phyloP scores from a whole-genome alignment of 345 rosid species.

The Bruguiera gymnorhiza region DNA sequence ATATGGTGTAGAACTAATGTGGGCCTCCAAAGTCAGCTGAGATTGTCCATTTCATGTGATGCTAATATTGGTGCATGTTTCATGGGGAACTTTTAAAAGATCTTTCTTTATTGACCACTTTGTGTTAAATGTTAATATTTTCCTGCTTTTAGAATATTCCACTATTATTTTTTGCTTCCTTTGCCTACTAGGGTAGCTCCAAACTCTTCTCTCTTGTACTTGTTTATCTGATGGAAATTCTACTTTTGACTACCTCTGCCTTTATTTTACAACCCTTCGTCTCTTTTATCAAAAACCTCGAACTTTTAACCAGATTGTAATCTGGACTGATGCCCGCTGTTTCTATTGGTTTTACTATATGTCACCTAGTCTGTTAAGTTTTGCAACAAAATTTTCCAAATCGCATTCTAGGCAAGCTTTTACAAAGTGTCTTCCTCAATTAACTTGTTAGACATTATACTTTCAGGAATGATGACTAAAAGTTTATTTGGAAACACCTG shows the following conservation, averaged over 20 bases:
- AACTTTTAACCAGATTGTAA: background rate
- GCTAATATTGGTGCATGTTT: conserved; percentile 11
- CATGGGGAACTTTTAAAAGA: conserved; percentile 15
- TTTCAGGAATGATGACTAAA: too few species aligned
- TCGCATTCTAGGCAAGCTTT: too few species aligned
- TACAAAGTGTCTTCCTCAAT: too few species aligned
- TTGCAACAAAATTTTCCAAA: too few species aligned
- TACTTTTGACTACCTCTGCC: background rate
- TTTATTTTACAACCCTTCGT: background rate
- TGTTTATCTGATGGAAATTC: background rate
- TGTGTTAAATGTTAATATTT: conserved; percentile 11
- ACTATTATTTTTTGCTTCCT: conserved; percentile 6
- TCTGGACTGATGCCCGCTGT: background rate
- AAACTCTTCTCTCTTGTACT: background rate
- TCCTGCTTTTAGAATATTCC: conserved; percentile 9
- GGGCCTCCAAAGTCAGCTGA: conserved; percentile 21
- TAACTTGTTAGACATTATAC: too few species aligned
- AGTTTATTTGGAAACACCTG: too few species aligned
- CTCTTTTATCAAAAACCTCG: background rate
- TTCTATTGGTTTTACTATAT: too few species aligned
- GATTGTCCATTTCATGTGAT: conserved; percentile 15
- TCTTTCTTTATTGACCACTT: conserved; percentile 14
- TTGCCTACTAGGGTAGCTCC: conserved; percentile 3
- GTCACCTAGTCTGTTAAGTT: too few species aligned
- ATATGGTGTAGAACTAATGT: conserved; percentile 11